Evolutionary conservation across 345 rosid genomes (phyloP).

Genomic region (Eucalyptus pauciflora): DNA sequence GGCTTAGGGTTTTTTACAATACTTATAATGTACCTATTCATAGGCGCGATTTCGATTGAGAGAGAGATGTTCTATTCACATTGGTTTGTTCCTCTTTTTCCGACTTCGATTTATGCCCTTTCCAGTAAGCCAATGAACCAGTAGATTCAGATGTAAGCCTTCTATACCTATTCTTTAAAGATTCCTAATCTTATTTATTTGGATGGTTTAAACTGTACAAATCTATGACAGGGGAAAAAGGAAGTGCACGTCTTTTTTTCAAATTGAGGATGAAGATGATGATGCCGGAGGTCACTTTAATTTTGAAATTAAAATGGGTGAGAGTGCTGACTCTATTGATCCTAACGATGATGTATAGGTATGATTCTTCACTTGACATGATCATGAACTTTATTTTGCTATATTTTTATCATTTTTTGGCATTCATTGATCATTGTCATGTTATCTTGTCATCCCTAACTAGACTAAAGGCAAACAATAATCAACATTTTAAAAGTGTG

Average conservation of each 20-base stretch:
- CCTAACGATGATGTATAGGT: background rate
- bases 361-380: background rate
- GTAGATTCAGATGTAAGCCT: constrained; percentile 8
- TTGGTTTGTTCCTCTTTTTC: background rate
- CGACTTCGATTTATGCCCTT: background rate
- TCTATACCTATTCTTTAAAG: background rate
- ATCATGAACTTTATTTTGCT: background rate
- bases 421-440: too few relatives aligned
- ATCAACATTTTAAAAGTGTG: too few relatives aligned
- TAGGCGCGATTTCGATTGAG: fast-evolving
- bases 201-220: background rate
- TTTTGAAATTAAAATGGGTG: background rate
- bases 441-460: too few relatives aligned
- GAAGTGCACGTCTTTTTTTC: background rate
- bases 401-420: too few relatives aligned
- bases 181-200: background rate
- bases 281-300: background rate
- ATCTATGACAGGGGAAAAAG: too few relatives aligned
- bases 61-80: background rate
- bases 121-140: constrained; percentile 7
- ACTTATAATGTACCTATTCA: background rate
- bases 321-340: background rate
- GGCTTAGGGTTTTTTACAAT: background rate
- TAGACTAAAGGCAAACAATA: too few relatives aligned
- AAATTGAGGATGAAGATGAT: constrained; percentile 14